Percentiles rank a stretch among this genome's conserved stretches.
These are phyloP conservation scores for Teratosphaeria gauchensis DNA, from an alignment of 2,329 filamentous ascomycete species.

Conservation along the genomic window DNA sequence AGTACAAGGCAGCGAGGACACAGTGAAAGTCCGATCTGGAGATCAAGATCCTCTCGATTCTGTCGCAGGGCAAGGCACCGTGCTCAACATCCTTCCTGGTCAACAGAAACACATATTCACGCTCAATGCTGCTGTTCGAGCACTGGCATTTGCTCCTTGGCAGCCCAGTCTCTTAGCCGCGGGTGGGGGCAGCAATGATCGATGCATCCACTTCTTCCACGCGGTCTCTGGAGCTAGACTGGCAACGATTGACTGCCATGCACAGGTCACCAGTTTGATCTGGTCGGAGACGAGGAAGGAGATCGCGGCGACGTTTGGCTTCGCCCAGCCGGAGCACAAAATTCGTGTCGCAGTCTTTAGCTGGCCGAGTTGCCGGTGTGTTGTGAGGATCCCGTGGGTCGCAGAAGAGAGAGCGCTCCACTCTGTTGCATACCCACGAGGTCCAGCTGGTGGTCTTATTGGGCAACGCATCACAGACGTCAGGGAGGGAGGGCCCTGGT, in stretches of 20 bases:
- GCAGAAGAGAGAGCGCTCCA: constrained; percentile 71
- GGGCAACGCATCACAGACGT: background rate
- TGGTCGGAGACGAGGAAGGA: constrained; percentile 68
- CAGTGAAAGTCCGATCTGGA: constrained; percentile 11
- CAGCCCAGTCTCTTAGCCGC: constrained; percentile 78
- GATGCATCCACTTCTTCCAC: constrained; percentile 93
- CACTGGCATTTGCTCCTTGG: constrained; percentile 95
- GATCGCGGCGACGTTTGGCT: constrained; percentile 89
- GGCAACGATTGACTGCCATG: constrained; percentile 82
- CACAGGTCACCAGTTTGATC: constrained; percentile 85
- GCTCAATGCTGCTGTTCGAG: constrained; percentile 86
- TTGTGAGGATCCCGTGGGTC: constrained; percentile 77
- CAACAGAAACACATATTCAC: constrained; percentile 60
- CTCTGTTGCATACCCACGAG: constrained; percentile 74
- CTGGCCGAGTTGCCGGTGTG: constrained; percentile 83
- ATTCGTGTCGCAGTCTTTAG: constrained; percentile 86
- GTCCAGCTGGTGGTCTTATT: constrained; percentile 34
- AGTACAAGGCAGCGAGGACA: constrained; percentile 1
- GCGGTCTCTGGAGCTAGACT: constrained; percentile 71
- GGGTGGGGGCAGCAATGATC: constrained; percentile 87
- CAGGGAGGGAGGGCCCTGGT: constrained; percentile 36
- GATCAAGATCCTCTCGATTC: background rate
- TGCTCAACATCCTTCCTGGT: constrained; percentile 21
- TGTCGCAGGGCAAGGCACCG: constrained; percentile 17
- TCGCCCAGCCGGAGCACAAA: constrained; percentile 79